Percentiles rank a stretch among this genome's conserved stretches.
These are phyloP conservation scores for Agarophyton chilense DNA, from an alignment of 23 red algal genomes.

Conservation along the genomic window DNA sequence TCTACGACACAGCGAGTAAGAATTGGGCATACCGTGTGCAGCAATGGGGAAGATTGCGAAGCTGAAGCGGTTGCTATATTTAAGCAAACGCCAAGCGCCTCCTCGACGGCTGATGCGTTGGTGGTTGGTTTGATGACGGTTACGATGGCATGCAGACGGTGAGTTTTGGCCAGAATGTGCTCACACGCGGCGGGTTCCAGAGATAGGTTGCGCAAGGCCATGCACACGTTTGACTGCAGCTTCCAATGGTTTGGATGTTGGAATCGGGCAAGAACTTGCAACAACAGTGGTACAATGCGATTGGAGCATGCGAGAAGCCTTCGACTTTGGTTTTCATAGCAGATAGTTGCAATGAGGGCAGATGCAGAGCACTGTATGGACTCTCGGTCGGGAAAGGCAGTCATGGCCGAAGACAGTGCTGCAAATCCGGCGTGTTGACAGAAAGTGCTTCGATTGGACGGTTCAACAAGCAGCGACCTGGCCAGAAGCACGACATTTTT, in stretches of 20 bases:
- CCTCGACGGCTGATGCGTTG: not conserved
- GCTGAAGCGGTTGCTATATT: not conserved
- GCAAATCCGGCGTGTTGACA: constrained; percentile 12
- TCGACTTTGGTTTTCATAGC: constrained; percentile 19
- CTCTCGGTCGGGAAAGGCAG: not conserved
- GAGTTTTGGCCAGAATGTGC: not conserved
- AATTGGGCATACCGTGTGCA: not conserved
- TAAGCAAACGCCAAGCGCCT: constrained; percentile 26
- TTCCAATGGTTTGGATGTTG: not conserved
- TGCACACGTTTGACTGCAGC: constrained; percentile 32
- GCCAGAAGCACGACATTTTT: constrained; percentile 14
- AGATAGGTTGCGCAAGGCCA: constrained; percentile 48
- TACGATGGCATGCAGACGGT: not conserved
- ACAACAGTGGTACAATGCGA: not conserved
- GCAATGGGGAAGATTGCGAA: not conserved
- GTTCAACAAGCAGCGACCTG: not conserved
- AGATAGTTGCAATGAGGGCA: constrained; percentile 37
- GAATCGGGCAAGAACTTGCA: not conserved
- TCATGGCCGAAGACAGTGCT: not conserved
- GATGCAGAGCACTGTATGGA: constrained; percentile 21
- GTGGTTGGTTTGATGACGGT: not conserved
- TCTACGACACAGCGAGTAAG: not conserved
- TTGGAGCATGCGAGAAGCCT: not conserved
- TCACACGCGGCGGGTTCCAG: not conserved
- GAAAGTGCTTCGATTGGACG: constrained; percentile 15